Conservation (phyloP, 306 rosid species). For the Prunus mongolica region DNA sequence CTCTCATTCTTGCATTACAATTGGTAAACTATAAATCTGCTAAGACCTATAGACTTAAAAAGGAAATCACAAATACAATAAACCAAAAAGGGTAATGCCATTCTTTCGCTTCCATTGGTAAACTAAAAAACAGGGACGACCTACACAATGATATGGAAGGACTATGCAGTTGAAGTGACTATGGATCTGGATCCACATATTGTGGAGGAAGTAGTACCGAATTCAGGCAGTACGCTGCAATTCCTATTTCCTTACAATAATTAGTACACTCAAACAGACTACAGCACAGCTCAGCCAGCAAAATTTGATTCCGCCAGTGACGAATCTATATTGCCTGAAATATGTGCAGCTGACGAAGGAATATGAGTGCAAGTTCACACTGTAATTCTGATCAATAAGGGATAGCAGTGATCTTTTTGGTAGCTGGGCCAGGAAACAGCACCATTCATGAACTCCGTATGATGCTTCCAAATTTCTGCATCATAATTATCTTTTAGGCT, state of each 20-base stretch:
- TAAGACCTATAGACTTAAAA: background rate
- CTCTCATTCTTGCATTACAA: background rate
- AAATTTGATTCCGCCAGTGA: background rate
- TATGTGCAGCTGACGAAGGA: background rate
- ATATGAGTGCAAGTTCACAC: slow-evolving; percentile 32
- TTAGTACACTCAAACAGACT: slow-evolving; percentile 21
- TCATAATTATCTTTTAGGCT: slow-evolving; percentile 61
- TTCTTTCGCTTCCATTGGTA: slow-evolving; percentile 7
- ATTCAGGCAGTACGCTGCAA: slow-evolving; percentile 22
- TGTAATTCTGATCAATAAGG: slow-evolving; percentile 59
- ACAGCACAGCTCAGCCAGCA: slow-evolving; percentile 18
- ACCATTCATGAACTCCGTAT: slow-evolving; percentile 47
- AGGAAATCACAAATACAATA: background rate
- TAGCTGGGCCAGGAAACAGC: slow-evolving; percentile 65
- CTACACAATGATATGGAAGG: background rate
- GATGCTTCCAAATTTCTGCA: slow-evolving; percentile 61
- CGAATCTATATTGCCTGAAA: slow-evolving; percentile 3
- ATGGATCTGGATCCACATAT: slow-evolving; percentile 34
- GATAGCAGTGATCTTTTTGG: slow-evolving; percentile 74
- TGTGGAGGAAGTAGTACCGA: slow-evolving; percentile 9
- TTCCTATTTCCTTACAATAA: slow-evolving; percentile 27
- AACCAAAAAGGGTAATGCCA: background rate
- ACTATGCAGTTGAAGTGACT: slow-evolving; percentile 5
- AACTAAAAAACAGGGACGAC: background rate
- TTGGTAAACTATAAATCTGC: background rate